Percentiles rank a stretch among this genome's conserved stretches.
Conservation (phyloP, 768 basidiomycete species). For the Bullera alba region DNA sequence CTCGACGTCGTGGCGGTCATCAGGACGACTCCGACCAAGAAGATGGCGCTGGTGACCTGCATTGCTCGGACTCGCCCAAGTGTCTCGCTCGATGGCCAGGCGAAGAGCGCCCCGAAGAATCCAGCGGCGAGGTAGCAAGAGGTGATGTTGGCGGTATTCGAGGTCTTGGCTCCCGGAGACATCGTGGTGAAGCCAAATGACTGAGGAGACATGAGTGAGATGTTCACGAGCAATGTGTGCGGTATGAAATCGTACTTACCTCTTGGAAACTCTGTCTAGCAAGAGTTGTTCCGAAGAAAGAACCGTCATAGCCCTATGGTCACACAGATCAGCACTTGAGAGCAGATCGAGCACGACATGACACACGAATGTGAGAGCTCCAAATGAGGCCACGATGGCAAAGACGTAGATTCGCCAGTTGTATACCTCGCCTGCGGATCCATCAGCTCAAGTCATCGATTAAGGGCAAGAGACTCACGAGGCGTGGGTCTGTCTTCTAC, state of each 20-base stretch:
- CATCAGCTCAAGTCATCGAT: background rate
- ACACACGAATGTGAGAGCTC: conserved; percentile 43
- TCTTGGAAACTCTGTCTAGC: conserved; percentile 49
- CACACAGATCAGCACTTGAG: background rate
- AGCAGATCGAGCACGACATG: background rate
- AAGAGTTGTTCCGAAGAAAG: conserved; percentile 52
- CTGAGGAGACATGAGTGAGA: too few species aligned
- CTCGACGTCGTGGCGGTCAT: conserved; percentile 32
- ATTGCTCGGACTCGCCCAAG: conserved; percentile 48
- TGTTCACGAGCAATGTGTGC: background rate
- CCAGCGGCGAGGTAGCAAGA: conserved; percentile 51
- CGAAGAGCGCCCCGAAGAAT: conserved; percentile 42
- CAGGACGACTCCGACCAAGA: conserved; percentile 49
- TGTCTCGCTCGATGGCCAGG: conserved; percentile 47
- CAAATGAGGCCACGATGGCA: conserved; percentile 44
- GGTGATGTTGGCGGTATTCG: conserved; percentile 51
- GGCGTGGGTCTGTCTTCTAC: conserved; percentile 25
- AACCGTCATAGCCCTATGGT: conserved; percentile 46
- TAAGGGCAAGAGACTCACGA: background rate
- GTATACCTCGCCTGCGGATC: conserved; percentile 35
- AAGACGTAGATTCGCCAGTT: conserved; percentile 49
- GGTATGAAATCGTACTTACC: background rate
- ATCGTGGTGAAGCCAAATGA: conserved; percentile 48
- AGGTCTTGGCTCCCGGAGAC: conserved; percentile 40
- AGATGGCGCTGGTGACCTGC: conserved; percentile 45